Conservation (phyloP, 2,329 filamentous ascomycete genomes). For the Trichoderma sp. region DNA sequence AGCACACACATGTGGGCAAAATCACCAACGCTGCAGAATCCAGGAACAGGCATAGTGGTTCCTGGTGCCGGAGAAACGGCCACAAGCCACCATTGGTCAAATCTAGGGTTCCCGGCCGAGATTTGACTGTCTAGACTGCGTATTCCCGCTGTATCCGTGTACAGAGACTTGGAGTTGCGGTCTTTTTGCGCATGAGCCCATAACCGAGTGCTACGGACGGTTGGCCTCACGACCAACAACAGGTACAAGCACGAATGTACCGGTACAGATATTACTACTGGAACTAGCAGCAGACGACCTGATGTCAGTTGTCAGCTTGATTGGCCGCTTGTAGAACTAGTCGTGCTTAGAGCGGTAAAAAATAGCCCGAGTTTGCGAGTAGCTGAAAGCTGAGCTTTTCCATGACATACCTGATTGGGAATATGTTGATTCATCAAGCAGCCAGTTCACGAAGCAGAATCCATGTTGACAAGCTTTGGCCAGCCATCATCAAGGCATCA, state of each 20-base stretch:
- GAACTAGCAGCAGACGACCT: neutral
- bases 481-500: neutral
- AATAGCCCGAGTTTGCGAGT: neutral
- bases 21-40: slow-evolving; percentile 19
- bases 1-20: neutral
- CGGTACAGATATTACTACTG: neutral
- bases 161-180: neutral
- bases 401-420: neutral
- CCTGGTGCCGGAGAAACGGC: neutral
- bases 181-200: neutral
- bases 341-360: neutral
- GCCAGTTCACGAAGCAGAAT: neutral
- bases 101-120: neutral
- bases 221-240: neutral
- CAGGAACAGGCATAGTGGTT: slow-evolving; percentile 35
- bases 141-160: slow-evolving; percentile 6
- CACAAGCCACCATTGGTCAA: slow-evolving; percentile 3
- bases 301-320: neutral
- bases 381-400: neutral
- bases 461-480: neutral
- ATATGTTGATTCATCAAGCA: neutral
- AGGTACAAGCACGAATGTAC: neutral
- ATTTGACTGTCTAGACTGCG: neutral
- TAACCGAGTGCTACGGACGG: neutral
- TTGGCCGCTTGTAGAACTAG: neutral